These are phyloP conservation scores for Ophiostoma sp. DNA, from an alignment of 2,329 filamentous ascomycete species.

Conservation along the genomic window DNA sequence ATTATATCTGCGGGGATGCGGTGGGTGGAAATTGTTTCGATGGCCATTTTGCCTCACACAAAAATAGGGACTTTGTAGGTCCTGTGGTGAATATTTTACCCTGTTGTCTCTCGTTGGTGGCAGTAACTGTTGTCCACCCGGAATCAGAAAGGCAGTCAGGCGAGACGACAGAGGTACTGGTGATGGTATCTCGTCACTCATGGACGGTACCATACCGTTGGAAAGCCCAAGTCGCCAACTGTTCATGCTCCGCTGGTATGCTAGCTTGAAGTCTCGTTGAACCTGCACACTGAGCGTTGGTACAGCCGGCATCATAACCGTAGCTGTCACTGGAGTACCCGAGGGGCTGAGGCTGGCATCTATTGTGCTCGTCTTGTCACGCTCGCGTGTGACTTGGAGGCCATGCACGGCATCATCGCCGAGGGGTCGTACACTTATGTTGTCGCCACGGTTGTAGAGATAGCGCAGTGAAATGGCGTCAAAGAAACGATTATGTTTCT, in stretches of 20 bases:
- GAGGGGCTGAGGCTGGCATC: constrained; percentile 27
- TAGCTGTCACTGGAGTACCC: not conserved
- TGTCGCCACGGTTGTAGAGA: constrained; percentile 31
- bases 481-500: constrained; percentile 33
- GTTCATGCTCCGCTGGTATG: constrained; percentile 32
- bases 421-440: constrained; percentile 29
- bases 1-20: constrained; percentile 27
- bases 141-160: constrained; percentile 11
- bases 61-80: constrained; percentile 27
- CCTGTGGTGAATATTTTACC: not conserved
- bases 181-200: not conserved
- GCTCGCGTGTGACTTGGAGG: constrained; percentile 29
- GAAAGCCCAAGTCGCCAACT: constrained; percentile 34
- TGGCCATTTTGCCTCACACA: constrained; percentile 23
- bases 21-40: not conserved
- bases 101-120: not conserved
- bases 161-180: not conserved
- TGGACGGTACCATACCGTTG: not conserved
- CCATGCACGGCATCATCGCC: constrained; percentile 29
- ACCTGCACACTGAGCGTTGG: constrained; percentile 32
- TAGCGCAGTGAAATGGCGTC: constrained; percentile 32
- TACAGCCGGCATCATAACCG: constrained; percentile 12
- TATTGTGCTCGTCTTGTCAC: constrained; percentile 24
- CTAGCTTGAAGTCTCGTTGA: constrained; percentile 31
- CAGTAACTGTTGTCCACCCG: constrained; percentile 1